Evolutionary conservation across 306 rosid species (phyloP).

Genomic region (Ziziphus jujuba): DNA sequence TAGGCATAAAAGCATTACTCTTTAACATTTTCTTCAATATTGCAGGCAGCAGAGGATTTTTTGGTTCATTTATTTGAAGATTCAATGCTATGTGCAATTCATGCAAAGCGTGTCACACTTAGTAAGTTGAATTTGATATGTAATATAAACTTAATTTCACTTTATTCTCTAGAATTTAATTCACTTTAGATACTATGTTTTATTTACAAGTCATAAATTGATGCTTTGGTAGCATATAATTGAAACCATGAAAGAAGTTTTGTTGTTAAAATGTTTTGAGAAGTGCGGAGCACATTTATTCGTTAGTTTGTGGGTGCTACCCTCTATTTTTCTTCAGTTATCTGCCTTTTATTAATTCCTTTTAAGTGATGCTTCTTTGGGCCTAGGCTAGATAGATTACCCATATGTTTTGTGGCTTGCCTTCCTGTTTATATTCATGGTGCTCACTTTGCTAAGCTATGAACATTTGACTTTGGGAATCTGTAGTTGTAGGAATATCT

Average conservation of each 20-base stretch:
- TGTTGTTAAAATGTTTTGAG: neutral
- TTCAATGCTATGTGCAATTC: slow-evolving; percentile 87
- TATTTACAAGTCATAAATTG: slow-evolving; percentile 4
- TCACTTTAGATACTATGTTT: slow-evolving; percentile 16
- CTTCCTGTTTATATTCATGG: no score
- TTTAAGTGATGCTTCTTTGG: no score
- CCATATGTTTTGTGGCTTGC: no score
- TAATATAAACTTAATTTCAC: slow-evolving; percentile 11
- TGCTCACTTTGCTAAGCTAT: no score
- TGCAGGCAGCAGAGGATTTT: slow-evolving; percentile 84
- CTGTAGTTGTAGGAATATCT: no score
- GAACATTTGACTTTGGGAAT: no score
- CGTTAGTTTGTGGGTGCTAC: no score
- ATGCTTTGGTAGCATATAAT: neutral
- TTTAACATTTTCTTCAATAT: neutral
- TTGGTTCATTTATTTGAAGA: slow-evolving; percentile 72
- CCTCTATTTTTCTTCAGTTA: neutral
- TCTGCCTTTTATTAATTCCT: no score
- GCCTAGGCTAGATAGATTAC: no score
- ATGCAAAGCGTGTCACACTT: slow-evolving; percentile 84
- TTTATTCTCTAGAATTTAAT: no score
- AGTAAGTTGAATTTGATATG: slow-evolving; percentile 57
- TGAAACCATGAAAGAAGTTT: neutral
- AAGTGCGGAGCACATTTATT: neutral
- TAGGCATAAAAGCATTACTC: neutral